phyloP scores from a whole-genome alignment of 192 early-diverging fungal species.

The Gonapodya sp. region DNA sequence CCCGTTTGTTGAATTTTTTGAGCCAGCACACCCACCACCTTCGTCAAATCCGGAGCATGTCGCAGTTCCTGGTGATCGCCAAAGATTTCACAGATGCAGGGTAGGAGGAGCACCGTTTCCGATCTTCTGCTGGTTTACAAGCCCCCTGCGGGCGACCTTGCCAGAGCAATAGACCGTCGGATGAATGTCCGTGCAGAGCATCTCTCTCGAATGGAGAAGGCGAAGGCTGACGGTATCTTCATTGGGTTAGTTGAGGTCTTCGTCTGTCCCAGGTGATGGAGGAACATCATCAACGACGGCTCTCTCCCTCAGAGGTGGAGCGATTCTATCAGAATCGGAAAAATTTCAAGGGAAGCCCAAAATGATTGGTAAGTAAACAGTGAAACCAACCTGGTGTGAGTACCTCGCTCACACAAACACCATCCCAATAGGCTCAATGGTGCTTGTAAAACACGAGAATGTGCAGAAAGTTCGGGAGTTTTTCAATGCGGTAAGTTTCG shows the following conservation, averaged over 20 bases:
- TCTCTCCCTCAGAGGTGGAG: background rate
- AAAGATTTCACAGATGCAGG: background rate
- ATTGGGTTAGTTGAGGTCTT: background rate
- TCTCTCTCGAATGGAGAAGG: background rate
- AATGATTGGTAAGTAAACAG: background rate
- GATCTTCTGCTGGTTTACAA: background rate
- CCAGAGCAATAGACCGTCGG: background rate
- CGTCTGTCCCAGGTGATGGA: too few relatives aligned
- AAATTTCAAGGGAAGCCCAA: conserved; percentile 2
- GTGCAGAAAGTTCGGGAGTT: background rate
- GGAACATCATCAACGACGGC: too few relatives aligned
- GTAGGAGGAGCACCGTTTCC: background rate
- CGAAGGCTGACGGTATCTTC: background rate
- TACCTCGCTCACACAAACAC: background rate
- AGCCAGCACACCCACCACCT: background rate
- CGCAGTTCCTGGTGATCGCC: background rate
- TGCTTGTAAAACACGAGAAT: background rate
- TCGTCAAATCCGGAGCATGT: background rate
- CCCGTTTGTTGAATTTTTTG: background rate
- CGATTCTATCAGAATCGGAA: conserved; percentile 2
- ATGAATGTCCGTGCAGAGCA: background rate
- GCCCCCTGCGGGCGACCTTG: background rate
- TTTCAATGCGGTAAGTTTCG: background rate
- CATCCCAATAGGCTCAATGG: background rate
- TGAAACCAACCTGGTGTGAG: too few relatives aligned